Base-by-base conservation (phyloP, 495 filamentous ascomycete species). In the Penicillium diatomitis region DNA sequence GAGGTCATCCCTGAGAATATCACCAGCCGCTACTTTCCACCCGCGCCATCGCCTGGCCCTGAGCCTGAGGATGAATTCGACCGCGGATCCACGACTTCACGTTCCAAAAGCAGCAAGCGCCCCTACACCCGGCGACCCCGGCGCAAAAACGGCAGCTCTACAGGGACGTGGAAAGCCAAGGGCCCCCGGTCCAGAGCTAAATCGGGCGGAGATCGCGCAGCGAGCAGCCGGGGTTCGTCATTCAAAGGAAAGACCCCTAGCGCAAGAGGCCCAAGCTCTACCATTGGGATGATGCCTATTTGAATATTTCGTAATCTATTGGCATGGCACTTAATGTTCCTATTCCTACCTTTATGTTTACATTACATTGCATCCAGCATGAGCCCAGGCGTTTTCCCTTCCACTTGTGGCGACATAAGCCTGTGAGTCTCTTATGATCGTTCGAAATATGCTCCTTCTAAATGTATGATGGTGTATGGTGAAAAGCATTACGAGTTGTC, bases 11-110 rank as follows among this genome's bases (percentile, higher is more conserved):
- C 39, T 4, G 48, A 54, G 11, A 44, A 56, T 20, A 51, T 68
- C 42, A 64, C 65, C 9, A 76, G 73, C 47, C 63, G 67, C 6
- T 83, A 76, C 51, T 83, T 81, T 41, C 53, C 60, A 35, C 61
- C 54, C 2, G 61, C 66, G 20, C 52, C 51, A 31, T 60, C 61
- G 3, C 48, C 53, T 0, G 57, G 55, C 6, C 55, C 50, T 42
- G 52, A 60, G 38, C 63, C 62, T 6, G 53, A 45, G 2, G 57
- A 65, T 32, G 63, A 62, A 20, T 52, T 56, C 12, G 53, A 56
- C 6, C 36, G 49, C 29, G 59, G 52, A n/a, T 44, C 51, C 6
- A 48, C 55, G 3, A 40, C 55, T 49, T 56, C 57, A 29, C 50
- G 47, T 40, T 53, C 56, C 5, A 66, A 58, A 48, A 43, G 51